phyloP scores from a whole-genome alignment of 208 protist species.

The Acanthamoeba culbertsoni region DNA sequence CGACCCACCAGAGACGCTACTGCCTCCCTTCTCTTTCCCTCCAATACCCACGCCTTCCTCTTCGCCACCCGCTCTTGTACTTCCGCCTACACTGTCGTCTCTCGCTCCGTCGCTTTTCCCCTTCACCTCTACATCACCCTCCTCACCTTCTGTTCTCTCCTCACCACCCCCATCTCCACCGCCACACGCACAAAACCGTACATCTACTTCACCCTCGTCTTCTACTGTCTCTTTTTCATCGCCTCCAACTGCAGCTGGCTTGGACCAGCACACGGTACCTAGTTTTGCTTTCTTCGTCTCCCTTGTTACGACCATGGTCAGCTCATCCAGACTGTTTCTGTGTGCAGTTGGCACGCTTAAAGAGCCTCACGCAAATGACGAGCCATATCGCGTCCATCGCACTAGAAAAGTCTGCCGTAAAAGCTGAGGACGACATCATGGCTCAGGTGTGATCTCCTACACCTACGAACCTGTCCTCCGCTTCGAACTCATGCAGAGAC shows the following conservation, averaged over 20 bases:
- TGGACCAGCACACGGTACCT: neutral
- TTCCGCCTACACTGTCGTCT: neutral
- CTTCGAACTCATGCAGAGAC: neutral
- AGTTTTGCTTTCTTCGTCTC: neutral
- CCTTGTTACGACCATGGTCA: neutral
- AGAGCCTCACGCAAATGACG: slow-evolving; percentile 39
- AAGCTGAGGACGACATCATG: neutral
- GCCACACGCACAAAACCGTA: neutral
- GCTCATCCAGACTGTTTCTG: neutral
- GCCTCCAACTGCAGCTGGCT: neutral
- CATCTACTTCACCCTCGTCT: neutral
- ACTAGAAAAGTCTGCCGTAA: neutral
- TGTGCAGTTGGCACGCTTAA: neutral
- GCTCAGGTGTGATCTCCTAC: neutral
- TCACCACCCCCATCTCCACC: neutral
- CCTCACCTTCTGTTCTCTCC: neutral
- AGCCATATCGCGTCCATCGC: slow-evolving; percentile 31
- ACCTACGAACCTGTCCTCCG: neutral
- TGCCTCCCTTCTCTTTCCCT: neutral
- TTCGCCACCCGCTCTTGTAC: neutral
- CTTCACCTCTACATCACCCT: neutral
- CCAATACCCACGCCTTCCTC: neutral
- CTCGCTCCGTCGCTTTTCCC: neutral
- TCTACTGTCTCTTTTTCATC: neutral
- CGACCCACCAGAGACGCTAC: neutral